These are phyloP conservation scores for Penicillium sp. DNA, from an alignment of 2,329 filamentous ascomycete genomes.

Conservation along the genomic window DNA sequence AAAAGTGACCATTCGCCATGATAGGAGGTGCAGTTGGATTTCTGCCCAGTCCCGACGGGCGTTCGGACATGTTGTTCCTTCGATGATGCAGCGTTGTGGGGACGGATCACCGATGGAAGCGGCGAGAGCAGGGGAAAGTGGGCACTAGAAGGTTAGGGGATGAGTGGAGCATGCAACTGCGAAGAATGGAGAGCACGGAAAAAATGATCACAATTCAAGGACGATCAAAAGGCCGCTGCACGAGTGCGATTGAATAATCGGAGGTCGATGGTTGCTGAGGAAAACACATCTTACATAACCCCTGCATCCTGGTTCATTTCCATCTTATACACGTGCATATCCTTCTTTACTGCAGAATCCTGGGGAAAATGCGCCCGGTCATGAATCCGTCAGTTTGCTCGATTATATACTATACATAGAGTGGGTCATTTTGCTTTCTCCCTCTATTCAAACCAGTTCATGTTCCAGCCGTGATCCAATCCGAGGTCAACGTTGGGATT, in stretches of 20 bases:
- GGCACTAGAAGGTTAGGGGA: slow-evolving; percentile 14
- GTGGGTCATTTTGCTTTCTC: neutral
- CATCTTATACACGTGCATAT: neutral
- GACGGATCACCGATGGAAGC: slow-evolving; percentile 14
- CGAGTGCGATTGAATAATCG: slow-evolving; percentile 15
- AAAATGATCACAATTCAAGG: neutral
- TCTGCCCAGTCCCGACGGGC: slow-evolving; percentile 25
- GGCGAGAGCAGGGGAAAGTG: slow-evolving; percentile 14
- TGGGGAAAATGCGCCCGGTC: neutral
- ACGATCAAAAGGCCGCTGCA: slow-evolving; percentile 19
- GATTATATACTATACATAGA: neutral
- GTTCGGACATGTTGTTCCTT: slow-evolving; percentile 23
- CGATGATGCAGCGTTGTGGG: slow-evolving; percentile 13
- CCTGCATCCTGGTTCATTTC: neutral
- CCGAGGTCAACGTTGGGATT: slow-evolving; percentile 30
- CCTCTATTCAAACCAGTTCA: slow-evolving; percentile 34
- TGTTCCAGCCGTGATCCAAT: slow-evolving; percentile 39
- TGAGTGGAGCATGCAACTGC: slow-evolving; percentile 6
- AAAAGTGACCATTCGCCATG: slow-evolving; percentile 48
- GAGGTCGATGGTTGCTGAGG: slow-evolving; percentile 20
- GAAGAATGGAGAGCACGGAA: neutral
- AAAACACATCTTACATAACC: slow-evolving; percentile 21
- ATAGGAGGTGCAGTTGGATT: slow-evolving; percentile 32
- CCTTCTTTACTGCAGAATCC: neutral
- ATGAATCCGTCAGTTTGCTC: neutral